These are phyloP conservation scores for Colletotrichum plurivorum DNA, from an alignment of 2,329 filamentous ascomycete genomes.

Conservation along the genomic window DNA sequence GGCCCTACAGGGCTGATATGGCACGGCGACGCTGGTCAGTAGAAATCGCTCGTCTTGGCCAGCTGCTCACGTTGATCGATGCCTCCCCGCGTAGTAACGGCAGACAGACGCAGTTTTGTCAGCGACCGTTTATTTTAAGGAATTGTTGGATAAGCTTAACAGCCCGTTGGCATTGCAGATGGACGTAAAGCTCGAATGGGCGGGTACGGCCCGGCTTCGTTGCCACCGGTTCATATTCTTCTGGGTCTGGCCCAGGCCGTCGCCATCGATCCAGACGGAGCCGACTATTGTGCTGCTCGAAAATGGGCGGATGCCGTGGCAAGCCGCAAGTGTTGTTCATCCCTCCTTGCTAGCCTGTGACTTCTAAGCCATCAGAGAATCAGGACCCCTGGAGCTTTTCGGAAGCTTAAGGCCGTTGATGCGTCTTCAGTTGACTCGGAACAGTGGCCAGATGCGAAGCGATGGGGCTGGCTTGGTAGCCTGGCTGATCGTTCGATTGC, in stretches of 20 bases:
- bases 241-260: not conserved
- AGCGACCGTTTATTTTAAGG: constrained; percentile 11
- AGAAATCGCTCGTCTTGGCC: not conserved
- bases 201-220: not conserved
- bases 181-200: not conserved
- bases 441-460: constrained; percentile 5
- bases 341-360: not conserved
- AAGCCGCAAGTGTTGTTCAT: constrained; percentile 2
- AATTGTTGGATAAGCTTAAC: not conserved
- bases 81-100: not conserved
- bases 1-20: constrained; percentile 2
- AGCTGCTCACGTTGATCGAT: not conserved
- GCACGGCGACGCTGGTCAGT: not conserved
- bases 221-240: constrained; percentile 10
- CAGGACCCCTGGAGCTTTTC: not conserved
- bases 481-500: constrained; percentile 7
- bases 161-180: not conserved
- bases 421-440: not conserved
- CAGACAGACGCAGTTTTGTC: constrained; percentile 2
- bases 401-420: constrained; percentile 4
- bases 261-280: not conserved
- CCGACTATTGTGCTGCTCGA: not conserved
- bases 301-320: not conserved
- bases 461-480: not conserved
- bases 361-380: not conserved